These are phyloP conservation scores for Cenchrus americanus DNA, from an alignment of 176 grass and related monocot species.

Conservation along the genomic window DNA sequence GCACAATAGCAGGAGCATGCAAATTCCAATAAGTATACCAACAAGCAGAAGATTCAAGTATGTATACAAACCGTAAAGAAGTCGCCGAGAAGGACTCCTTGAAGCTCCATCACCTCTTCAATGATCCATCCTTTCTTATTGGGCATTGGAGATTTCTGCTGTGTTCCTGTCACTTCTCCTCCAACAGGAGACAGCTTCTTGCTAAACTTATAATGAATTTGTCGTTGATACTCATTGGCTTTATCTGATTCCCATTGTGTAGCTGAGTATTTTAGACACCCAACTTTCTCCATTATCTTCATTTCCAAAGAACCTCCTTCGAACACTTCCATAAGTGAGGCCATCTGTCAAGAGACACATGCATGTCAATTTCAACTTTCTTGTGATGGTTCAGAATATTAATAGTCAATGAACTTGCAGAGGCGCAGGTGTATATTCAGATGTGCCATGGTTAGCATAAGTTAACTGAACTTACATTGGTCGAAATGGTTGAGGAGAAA, in stretches of 20 bases:
- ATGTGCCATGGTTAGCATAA: constrained; percentile 17
- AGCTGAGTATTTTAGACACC: constrained; percentile 73
- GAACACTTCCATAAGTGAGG: constrained; percentile 75
- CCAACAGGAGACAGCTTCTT: constrained; percentile 75
- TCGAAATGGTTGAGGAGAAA: constrained; percentile 53
- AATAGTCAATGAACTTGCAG: constrained; percentile 4
- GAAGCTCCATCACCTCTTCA: constrained; percentile 85
- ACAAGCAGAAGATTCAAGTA: not conserved
- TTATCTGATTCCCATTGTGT: constrained; percentile 78
- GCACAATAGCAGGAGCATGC: not conserved
- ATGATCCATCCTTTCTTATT: constrained; percentile 87
- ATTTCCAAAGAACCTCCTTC: constrained; percentile 71
- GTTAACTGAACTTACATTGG: constrained; percentile 60
- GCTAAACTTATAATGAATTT: constrained; percentile 77
- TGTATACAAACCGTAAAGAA: constrained; percentile 80
- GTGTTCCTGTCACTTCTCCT: constrained; percentile 74
- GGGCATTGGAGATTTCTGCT: constrained; percentile 74
- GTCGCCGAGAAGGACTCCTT: constrained; percentile 86
- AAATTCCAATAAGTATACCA: constrained; percentile 7
- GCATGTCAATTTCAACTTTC: constrained; percentile 31
- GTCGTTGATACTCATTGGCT: constrained; percentile 65
- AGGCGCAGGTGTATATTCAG: constrained; percentile 2
- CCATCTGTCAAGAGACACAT: constrained; percentile 52
- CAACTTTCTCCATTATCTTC: constrained; percentile 84
- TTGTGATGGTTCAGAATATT: constrained; percentile 19